A percentile compares a stretch with the other conserved stretches of the same genome.
Conservation (phyloP, 352 stramenopile genomes). For the Hyaloperonospora arabidopsidis region DNA sequence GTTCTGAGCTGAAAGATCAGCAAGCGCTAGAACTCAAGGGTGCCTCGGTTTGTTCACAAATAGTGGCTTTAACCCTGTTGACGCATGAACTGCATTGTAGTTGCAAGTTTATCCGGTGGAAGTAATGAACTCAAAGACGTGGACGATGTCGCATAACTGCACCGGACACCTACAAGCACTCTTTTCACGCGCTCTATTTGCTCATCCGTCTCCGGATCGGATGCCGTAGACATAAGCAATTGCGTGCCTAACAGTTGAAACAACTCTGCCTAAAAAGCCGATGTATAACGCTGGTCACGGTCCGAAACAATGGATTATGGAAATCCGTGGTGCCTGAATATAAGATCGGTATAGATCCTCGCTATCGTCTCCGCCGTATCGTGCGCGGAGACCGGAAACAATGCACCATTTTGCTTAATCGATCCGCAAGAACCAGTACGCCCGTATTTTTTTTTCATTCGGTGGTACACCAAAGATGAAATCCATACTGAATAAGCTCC, state of each 20-base stretch:
- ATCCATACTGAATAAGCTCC: not conserved
- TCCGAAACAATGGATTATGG: not conserved
- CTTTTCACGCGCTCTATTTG: no score
- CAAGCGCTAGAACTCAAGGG: not conserved
- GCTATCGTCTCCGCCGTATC: not conserved
- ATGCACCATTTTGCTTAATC: not conserved
- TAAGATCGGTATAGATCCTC: not conserved
- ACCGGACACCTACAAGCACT: no score
- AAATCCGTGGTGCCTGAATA: no score
- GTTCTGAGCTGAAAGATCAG: no score
- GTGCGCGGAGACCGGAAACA: not conserved
- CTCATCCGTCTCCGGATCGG: no score
- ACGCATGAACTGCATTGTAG: not conserved
- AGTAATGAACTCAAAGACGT: no score
- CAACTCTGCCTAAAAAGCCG: no score
- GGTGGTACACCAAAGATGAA: not conserved
- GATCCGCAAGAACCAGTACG: no score
- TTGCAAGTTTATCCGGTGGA: not conserved
- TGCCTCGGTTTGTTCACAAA: not conserved
- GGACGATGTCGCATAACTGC: no score
- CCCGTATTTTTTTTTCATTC: not conserved
- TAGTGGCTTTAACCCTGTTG: slow-evolving; percentile 10
- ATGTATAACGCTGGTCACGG: no score
- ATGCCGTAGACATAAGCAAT: no score
- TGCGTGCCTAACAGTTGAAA: no score